Evolutionary conservation across 768 basidiomycete species (phyloP), one percentile per base, ranked within the genome.

Genomic region (Sutorius australiensis): DNA sequence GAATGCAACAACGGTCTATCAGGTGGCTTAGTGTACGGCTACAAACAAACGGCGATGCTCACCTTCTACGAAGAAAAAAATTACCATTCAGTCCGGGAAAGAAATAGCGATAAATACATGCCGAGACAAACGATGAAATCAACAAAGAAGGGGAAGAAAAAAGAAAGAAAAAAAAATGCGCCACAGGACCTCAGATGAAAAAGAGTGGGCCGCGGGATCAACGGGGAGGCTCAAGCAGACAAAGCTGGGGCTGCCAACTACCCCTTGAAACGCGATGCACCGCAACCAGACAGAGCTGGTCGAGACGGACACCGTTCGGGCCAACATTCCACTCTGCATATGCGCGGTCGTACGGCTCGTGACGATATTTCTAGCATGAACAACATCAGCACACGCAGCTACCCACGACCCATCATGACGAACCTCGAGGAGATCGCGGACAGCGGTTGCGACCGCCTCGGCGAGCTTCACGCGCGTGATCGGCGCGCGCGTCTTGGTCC

Each of bases 261-360:
- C 88, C 88, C 72, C 79, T 80, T 5, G 87, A 89, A 50, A 90
- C 87, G 54, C 87, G 87, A 68, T 86, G 85, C 43, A 90, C 76
- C 58, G 84, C 82, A 61, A 91, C 82, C 36, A 91, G 81, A 52
- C 84, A 73, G 46, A 70, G 40, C 33, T 67, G 57, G 7, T 60
- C 49, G 12, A 68, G 50, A 41, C 54, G 59, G 31, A 70, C 61
- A 5, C 59, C 70, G n/a, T 48, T 45, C 1, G 48, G 49, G 28
- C 68, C 67, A 17, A 68, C 31, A 21, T 60, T 60, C 68, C 68
- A 68, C 30, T 11, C 10, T 1, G 48, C 49, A 36, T 42, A 40
- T 12, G 55, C 57, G 11, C 52, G 12, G 7, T 67, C 60, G 12
- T 28, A 60, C 0, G 8, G 16, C 17, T 52, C 14, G 28, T 59